Conservation (phyloP, 1,139 yeast species). For the Zygosaccharomyces sapae region DNA sequence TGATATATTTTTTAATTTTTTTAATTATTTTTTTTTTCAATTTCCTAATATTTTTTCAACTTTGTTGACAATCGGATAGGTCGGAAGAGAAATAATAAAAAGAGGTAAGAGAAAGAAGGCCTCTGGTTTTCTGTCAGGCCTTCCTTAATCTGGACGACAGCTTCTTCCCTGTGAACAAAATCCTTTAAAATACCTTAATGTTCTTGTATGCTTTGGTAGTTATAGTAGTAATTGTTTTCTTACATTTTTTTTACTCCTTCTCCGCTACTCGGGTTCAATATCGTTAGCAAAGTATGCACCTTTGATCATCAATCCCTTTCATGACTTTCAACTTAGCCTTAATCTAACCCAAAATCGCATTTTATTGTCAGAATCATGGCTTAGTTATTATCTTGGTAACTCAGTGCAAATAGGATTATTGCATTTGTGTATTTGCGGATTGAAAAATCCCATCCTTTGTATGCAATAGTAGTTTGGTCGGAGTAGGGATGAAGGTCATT, state of each 20-base stretch:
- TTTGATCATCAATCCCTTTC: background rate
- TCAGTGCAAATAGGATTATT: background rate
- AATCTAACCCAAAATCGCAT: too few relatives aligned
- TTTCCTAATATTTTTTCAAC: too few relatives aligned
- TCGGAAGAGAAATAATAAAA: too few relatives aligned
- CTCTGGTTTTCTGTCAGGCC: background rate
- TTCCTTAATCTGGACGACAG: too few relatives aligned
- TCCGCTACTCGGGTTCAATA: background rate
- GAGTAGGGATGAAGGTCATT: constrained; percentile 15
- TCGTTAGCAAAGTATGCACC: background rate
- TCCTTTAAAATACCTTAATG: too few relatives aligned
- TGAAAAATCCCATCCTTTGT: background rate
- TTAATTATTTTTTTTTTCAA: background rate
- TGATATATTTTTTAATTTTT: background rate
- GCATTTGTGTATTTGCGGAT: background rate
- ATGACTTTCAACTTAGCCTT: background rate
- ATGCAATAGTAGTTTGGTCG: background rate
- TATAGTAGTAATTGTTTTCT: background rate
- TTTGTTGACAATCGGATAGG: too few relatives aligned
- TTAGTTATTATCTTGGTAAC: background rate
- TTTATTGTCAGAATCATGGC: background rate
- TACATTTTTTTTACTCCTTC: background rate
- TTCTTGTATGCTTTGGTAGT: background rate
- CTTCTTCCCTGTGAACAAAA: too few relatives aligned
- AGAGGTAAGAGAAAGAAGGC: background rate